A percentile compares a stretch with the other conserved stretches of the same genome.
These are phyloP conservation scores for Cryptococcus sp. DNA, from an alignment of 1,284 basidiomycete species.

Conservation along the genomic window DNA sequence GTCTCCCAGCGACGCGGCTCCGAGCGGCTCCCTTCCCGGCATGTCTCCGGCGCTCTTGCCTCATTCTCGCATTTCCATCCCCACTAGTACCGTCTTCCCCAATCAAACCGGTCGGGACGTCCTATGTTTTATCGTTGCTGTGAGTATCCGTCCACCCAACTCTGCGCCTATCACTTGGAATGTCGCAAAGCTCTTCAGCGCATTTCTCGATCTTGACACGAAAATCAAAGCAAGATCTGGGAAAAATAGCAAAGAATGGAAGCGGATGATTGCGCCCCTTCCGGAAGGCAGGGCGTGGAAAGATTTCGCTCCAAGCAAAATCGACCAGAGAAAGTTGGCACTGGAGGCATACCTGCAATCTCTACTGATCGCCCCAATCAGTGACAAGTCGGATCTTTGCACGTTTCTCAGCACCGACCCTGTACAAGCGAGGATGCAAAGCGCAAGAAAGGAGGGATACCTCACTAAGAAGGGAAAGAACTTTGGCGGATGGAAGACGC, in stretches of 20 bases:
- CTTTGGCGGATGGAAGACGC: constrained; percentile 92
- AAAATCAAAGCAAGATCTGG: constrained; percentile 61
- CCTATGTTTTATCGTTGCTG: constrained; percentile 48
- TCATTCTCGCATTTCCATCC: constrained; percentile 46
- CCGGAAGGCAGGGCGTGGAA: constrained; percentile 94
- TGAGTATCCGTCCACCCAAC: constrained; percentile 46
- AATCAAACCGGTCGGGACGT: constrained; percentile 50
- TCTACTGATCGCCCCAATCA: constrained; percentile 78
- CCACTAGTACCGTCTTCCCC: constrained; percentile 47
- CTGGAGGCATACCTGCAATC: constrained; percentile 85
- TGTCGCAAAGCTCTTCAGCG: constrained; percentile 90
- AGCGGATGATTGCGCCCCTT: constrained; percentile 72
- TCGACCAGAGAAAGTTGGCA: constrained; percentile 87
- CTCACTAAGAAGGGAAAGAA: constrained; percentile 95
- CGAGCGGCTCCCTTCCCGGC: constrained; percentile 12
- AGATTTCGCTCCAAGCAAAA: constrained; percentile 93
- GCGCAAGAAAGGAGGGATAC: constrained; percentile 93
- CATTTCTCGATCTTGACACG: constrained; percentile 79
- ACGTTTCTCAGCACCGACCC: constrained; percentile 90
- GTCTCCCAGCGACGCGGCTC: background rate
- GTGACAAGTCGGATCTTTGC: constrained; percentile 85
- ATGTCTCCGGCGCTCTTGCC: constrained; percentile 44
- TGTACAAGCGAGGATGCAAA: constrained; percentile 78
- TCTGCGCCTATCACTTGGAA: constrained; percentile 68
- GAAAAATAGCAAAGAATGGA: constrained; percentile 63